phyloP scores from a whole-genome alignment of 139 green algal genomes.

The Zygnema circumcarinatum region DNA sequence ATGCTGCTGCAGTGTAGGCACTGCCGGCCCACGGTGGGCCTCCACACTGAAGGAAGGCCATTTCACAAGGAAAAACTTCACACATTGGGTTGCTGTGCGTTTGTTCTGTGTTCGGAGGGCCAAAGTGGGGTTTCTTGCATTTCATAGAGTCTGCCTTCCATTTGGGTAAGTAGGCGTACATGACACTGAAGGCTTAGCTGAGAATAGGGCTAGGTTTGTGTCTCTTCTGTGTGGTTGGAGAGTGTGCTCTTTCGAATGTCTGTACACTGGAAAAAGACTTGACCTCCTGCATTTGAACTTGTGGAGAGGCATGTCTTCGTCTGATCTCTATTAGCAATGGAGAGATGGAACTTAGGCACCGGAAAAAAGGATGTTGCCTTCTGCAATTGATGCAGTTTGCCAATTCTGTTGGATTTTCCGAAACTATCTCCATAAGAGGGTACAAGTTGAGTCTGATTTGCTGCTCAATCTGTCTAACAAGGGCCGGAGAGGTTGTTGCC shows the following conservation, averaged over 20 bases:
- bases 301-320: too few species aligned
- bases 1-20: constrained; percentile 29
- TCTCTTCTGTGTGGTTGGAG: too few species aligned
- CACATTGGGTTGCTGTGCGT: neutral
- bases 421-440: neutral
- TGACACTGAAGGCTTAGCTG: too few species aligned
- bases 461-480: neutral
- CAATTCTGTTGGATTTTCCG: constrained; percentile 9
- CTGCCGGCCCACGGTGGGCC: too few species aligned
- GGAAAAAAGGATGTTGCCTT: neutral
- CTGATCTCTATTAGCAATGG: neutral
- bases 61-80: neutral
- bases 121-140: neutral
- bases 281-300: too few species aligned
- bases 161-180: too few species aligned
- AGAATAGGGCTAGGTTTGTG: too few species aligned
- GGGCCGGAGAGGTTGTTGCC: neutral
- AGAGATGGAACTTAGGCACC: neutral
- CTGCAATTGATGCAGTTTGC: neutral
- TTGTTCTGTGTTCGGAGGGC: neutral
- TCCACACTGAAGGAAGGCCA: too few species aligned
- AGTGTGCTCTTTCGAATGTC: too few species aligned
- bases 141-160: too few species aligned
- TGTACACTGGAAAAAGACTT: too few species aligned
- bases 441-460: constrained; percentile 1